phyloP scores from a whole-genome alignment of 495 filamentous ascomycete genomes.

The Penicillium lividum region DNA sequence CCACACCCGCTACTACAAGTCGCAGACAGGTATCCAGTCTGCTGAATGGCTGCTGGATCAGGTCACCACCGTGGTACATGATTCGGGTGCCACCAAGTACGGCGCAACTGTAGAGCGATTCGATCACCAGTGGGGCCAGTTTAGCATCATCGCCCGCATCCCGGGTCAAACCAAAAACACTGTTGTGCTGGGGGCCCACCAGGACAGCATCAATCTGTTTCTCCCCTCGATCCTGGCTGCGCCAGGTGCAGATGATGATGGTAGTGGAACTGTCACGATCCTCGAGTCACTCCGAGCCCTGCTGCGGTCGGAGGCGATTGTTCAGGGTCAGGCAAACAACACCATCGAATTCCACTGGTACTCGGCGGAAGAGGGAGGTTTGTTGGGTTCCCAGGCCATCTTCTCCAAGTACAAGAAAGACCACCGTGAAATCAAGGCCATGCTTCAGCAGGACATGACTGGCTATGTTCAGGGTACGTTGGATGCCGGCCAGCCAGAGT shows the following conservation, averaged over 20 bases:
- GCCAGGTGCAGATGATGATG: constrained; percentile 76
- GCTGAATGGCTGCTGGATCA: constrained; percentile 82
- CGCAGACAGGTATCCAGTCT: constrained; percentile 78
- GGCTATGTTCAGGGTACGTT: constrained; percentile 84
- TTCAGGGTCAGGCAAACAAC: constrained; percentile 59
- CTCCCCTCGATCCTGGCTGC: constrained; percentile 79
- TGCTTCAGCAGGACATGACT: constrained; percentile 99
- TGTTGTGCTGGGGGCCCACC: constrained; percentile 73
- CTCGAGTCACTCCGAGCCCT: constrained; percentile 69
- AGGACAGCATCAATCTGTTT: constrained; percentile 89
- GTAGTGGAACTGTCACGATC: constrained; percentile 76
- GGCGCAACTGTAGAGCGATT: constrained; percentile 74
- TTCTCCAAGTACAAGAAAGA: constrained; percentile 80
- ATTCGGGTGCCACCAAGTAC: constrained; percentile 66
- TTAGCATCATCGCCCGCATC: constrained; percentile 88
- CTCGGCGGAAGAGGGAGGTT: constrained; percentile 85
- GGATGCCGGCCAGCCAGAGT: constrained; percentile 79
- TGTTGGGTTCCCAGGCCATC: constrained; percentile 84
- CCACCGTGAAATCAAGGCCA: constrained; percentile 81
- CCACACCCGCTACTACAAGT: constrained; percentile 90
- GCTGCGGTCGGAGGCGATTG: constrained; percentile 54
- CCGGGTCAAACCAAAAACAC: constrained; percentile 85
- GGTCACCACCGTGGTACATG: constrained; percentile 69
- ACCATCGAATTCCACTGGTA: constrained; percentile 98
- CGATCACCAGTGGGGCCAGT: constrained; percentile 84